A percentile compares a stretch with the other conserved stretches of the same genome.
phyloP scores from a whole-genome alignment of 2,329 filamentous ascomycete genomes.

The Rugonectria rugulosa region DNA sequence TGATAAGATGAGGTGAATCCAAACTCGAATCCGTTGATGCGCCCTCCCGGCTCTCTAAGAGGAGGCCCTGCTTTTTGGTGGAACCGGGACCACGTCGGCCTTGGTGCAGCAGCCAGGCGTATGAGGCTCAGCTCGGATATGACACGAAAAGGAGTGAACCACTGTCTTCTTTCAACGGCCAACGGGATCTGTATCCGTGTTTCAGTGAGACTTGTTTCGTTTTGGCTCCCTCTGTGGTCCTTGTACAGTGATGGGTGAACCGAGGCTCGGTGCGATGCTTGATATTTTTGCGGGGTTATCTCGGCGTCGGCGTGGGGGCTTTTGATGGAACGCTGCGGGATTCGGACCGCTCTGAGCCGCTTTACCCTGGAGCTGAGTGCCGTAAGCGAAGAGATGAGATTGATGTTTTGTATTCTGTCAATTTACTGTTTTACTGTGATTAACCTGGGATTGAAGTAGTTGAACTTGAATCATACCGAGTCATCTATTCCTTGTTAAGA shows the following conservation, averaged over 20 bases:
- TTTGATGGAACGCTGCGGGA: background rate
- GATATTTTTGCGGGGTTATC: constrained; percentile 9
- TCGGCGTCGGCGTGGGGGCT: constrained; percentile 15
- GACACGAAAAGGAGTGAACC: no score
- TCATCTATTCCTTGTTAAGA: no score
- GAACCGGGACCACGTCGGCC: background rate
- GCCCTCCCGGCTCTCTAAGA: no score
- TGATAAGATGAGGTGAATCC: constrained; percentile 1
- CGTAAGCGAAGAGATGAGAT: background rate
- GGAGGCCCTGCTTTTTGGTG: no score
- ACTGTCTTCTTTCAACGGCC: no score
- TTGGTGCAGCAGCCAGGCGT: background rate
- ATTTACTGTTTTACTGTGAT: no score
- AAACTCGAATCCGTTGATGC: no score
- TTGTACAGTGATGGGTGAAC: background rate
- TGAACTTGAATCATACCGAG: no score
- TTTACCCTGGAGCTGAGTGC: background rate
- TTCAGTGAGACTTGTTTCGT: background rate
- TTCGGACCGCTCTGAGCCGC: background rate
- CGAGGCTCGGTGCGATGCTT: background rate
- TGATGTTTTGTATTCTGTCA: no score
- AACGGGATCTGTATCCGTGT: no score
- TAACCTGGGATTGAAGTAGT: no score
- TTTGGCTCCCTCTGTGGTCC: no score
- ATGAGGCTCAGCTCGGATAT: background rate